phyloP scores from a whole-genome alignment of 1,139 yeast genomes.

The Torulaspora globosa region DNA sequence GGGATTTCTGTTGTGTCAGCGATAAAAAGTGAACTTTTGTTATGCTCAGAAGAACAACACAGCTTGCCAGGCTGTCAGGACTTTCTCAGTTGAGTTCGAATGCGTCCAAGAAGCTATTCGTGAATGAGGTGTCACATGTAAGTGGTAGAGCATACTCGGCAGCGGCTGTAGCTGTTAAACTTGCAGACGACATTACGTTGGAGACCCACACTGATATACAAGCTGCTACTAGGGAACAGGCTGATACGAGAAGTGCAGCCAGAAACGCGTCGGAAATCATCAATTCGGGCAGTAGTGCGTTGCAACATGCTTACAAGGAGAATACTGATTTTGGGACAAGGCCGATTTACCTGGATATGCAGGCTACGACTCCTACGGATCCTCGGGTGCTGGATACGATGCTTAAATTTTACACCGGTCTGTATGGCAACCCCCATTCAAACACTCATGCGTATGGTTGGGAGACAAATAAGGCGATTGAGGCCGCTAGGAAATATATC shows the following conservation, averaged over 20 bases:
- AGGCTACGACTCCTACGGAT: conserved; percentile 97
- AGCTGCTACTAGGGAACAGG: conserved; percentile 33
- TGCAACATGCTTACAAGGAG: conserved; percentile 39
- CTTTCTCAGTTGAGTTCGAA: neutral
- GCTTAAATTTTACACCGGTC: conserved; percentile 88
- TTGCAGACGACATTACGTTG: conserved; percentile 27
- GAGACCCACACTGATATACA: conserved; percentile 37
- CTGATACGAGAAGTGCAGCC: conserved; percentile 26
- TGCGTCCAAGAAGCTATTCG: too few relatives aligned
- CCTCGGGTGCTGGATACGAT: conserved; percentile 94
- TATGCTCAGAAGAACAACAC: conserved; percentile 10
- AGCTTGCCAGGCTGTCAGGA: conserved; percentile 5
- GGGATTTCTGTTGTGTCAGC: neutral
- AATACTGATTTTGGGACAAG: conserved; percentile 55
- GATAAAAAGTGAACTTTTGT: neutral
- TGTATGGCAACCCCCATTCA: conserved; percentile 96
- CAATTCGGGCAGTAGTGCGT: conserved; percentile 34
- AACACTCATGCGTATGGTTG: conserved; percentile 98
- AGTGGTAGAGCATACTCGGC: conserved; percentile 17
- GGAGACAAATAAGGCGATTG: conserved; percentile 95
- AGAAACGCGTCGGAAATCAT: conserved; percentile 20
- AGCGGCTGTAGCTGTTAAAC: conserved; percentile 28
- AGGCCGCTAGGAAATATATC: conserved; percentile 73
- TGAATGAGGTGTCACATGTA: neutral
- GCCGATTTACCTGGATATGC: conserved; percentile 92